Conservation (phyloP, 2,329 filamentous ascomycete genomes). For the Fusarium foetens region DNA sequence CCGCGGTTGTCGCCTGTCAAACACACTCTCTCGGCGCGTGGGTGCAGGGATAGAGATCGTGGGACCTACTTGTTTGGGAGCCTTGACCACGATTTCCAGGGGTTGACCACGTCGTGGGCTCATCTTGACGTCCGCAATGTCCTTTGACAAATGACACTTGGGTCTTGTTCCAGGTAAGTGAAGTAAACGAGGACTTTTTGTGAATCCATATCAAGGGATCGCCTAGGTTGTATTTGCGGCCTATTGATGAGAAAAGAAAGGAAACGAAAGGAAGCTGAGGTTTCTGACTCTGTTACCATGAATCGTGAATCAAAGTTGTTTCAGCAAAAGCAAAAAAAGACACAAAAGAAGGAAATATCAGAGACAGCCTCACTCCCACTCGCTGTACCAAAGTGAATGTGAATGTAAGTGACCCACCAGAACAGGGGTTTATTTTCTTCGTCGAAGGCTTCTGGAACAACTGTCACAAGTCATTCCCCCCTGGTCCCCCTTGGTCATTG, state of each 20-base stretch:
- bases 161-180: slow-evolving; percentile 7
- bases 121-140: slow-evolving; percentile 39
- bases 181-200: slow-evolving; percentile 7
- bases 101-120: slow-evolving; percentile 35
- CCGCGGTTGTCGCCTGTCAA: slow-evolving; percentile 23
- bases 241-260: neutral
- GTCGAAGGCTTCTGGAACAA: slow-evolving; percentile 38
- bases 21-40: slow-evolving; percentile 20
- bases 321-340: slow-evolving; percentile 4
- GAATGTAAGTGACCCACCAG: slow-evolving; percentile 6
- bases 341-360: slow-evolving; percentile 7
- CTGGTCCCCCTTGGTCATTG: slow-evolving; percentile 12
- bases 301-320: neutral
- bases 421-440: slow-evolving; percentile 16
- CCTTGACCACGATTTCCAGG: slow-evolving; percentile 29
- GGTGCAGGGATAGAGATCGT: slow-evolving; percentile 36
- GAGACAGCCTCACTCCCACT: neutral
- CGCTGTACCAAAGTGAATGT: neutral
- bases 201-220: neutral
- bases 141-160: slow-evolving; percentile 8
- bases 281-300: neutral
- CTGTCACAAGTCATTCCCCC: slow-evolving; percentile 25
- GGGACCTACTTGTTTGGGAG: slow-evolving; percentile 26
- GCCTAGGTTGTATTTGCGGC: neutral
- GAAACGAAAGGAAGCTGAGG: neutral